These are phyloP conservation scores for Boletus sp. DNA, from an alignment of 768 basidiomycete genomes.

Conservation along the genomic window DNA sequence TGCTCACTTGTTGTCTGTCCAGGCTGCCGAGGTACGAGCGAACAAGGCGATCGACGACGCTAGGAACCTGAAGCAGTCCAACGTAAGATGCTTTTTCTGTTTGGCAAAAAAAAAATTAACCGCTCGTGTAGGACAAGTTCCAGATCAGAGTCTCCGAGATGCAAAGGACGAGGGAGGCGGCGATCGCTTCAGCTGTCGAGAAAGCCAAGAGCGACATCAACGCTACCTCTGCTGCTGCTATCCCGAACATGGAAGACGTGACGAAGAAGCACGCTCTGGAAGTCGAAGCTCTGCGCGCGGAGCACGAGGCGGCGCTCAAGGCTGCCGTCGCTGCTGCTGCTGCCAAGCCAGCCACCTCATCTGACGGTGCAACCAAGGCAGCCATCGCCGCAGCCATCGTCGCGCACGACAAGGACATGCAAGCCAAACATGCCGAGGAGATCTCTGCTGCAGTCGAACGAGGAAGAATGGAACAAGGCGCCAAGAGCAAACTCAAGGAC, in stretches of 20 bases:
- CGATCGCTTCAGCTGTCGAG: conserved; percentile 57
- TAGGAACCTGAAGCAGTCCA: conserved; percentile 38
- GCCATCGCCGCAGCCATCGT: conserved; percentile 49
- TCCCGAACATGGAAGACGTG: conserved; percentile 37
- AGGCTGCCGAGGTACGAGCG: conserved; percentile 43
- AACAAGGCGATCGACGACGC: conserved; percentile 45
- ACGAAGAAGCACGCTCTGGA: conserved; percentile 59
- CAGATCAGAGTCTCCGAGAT: conserved; percentile 51
- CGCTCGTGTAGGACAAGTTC: conserved; percentile 55
- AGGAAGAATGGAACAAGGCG: conserved; percentile 60
- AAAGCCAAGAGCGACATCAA: conserved; percentile 50
- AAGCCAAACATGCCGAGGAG: conserved; percentile 51
- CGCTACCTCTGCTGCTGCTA: conserved; percentile 14
- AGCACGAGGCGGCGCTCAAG: conserved; percentile 53
- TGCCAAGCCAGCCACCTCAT: conserved; percentile 35
- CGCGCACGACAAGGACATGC: conserved; percentile 46
- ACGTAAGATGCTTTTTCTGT: conserved; percentile 21
- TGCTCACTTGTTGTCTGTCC: conserved; percentile 2
- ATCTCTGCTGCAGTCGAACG: conserved; percentile 65
- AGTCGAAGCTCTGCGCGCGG: conserved; percentile 52
- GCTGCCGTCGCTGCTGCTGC: conserved; percentile 47
- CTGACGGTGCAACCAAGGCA: conserved; percentile 40
- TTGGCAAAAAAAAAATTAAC: neutral
- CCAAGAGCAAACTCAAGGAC: conserved; percentile 71
- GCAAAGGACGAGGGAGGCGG: conserved; percentile 49